Evolutionary conservation across 1,139 yeast genomes (phyloP).

Genomic region (Starmera stellimalicola): DNA sequence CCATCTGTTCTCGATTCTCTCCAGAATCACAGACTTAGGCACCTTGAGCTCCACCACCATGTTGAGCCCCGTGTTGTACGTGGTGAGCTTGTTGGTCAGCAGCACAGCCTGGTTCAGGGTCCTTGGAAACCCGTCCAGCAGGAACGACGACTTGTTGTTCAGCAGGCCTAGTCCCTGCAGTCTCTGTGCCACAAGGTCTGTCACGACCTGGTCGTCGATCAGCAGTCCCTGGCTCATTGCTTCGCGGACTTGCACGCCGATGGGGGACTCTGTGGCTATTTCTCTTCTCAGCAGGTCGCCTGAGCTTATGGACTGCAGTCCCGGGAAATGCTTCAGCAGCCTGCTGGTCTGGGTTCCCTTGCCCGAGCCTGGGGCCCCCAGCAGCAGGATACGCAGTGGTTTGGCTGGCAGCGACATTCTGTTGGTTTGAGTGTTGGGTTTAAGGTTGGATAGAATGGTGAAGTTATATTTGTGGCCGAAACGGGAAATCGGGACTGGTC

Average conservation of each 20-base stretch:
- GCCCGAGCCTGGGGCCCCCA: conserved; percentile 95
- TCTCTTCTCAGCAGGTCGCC: conserved; percentile 77
- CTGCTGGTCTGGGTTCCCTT: conserved; percentile 82
- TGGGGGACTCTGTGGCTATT: conserved; percentile 41
- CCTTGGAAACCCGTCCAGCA: conserved; percentile 89
- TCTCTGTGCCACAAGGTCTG: conserved; percentile 44
- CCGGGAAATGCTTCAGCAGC: conserved; percentile 44
- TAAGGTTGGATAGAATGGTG: background rate
- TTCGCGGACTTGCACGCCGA: conserved; percentile 51
- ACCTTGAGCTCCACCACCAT: conserved; percentile 79
- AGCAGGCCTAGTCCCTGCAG: conserved; percentile 39
- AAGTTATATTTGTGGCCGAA: too few relatives aligned
- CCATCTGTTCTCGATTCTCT: conserved; percentile 79
- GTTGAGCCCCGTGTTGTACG: conserved; percentile 39
- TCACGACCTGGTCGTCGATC: conserved; percentile 67
- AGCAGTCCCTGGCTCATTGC: conserved; percentile 56
- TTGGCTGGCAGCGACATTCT: conserved; percentile 4
- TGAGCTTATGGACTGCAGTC: conserved; percentile 51
- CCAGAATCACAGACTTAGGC: conserved; percentile 67
- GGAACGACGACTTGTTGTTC: conserved; percentile 43
- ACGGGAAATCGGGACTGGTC: too few relatives aligned
- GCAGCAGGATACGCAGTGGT: conserved; percentile 58
- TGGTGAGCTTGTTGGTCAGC: conserved; percentile 38
- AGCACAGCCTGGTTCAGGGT: conserved; percentile 62
- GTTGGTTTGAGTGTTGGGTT: background rate